Evolutionary conservation across 2,329 filamentous ascomycete species (phyloP).

Genomic region (Teratosphaeria nubilosa): DNA sequence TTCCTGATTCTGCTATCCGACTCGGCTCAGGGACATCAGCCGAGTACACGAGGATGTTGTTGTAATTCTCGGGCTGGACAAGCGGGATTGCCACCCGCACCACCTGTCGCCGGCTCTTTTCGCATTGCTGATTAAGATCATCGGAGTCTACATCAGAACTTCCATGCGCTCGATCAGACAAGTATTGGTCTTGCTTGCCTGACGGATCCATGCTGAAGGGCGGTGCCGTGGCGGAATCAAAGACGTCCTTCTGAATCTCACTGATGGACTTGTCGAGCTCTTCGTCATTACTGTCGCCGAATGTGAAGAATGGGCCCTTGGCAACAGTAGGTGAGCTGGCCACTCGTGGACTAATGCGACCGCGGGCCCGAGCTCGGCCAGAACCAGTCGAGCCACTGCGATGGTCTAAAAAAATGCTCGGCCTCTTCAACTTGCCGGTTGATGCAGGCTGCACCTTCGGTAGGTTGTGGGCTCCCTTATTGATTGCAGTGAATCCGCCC

Average conservation of each 20-base stretch:
- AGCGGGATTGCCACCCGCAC: background rate
- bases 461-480: background rate
- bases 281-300: conserved; percentile 5
- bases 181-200: background rate
- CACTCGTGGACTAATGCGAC: background rate
- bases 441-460: background rate
- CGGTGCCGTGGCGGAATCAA: conserved; percentile 6
- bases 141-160: background rate
- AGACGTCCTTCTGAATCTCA: conserved; percentile 10
- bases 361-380: background rate
- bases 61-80: background rate
- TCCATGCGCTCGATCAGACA: background rate
- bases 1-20: background rate
- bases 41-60: background rate
- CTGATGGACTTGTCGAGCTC: conserved; percentile 8
- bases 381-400: conserved; percentile 4
- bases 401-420: conserved; percentile 10
- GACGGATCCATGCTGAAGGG: conserved; percentile 1
- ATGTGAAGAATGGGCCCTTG: background rate
- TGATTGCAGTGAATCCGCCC: background rate
- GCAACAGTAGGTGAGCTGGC: background rate
- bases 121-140: background rate
- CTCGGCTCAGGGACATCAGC: background rate
- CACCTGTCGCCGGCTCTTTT: background rate
- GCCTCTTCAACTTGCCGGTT: background rate